Evolutionary conservation across 306 rosid species (phyloP), one percentile per base, ranked within the genome.

Genomic region (Cucurbita ficifolia): DNA sequence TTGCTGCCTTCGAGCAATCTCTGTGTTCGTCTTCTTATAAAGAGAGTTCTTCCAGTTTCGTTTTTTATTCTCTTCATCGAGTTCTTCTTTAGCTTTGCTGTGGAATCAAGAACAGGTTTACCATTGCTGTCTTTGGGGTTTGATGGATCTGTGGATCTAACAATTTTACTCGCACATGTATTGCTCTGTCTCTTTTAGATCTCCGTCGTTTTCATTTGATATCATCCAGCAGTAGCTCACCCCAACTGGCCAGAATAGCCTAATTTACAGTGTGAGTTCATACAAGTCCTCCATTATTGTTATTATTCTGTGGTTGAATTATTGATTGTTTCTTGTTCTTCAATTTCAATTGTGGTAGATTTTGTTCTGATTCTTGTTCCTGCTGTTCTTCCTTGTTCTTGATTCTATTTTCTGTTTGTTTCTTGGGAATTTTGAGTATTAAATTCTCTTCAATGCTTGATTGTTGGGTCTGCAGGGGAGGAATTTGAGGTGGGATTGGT

Each of bases 81-180:
- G 42, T 18, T 70, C 21, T 7, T 71, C 10, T 33, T 10, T 18
- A 4, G 50, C n/a, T 56, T 39, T 56, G 19, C 5, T 72, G 39
- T 53, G 64, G 35, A 40, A 56, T 36, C 11, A 52, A 8, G 21
- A 36, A 38, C 36, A 54, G 48, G 19, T 52, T 43, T 22, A 9
- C 89, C 88, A 84, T 79, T 81, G 60, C 76, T 74, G 75, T 65
- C 76, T 49, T 62, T 67, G 77, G 78, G 79, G 79, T 79, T 80
- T 76, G 86, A 81, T 86, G 81, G 90, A 92, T 92, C 96, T 88
- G 53, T 79, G 79, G 97, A 93, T 93, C 96, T 84, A 84, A 81
- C 81, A 45, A 81, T 79, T 72, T 83, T 77, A 40, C 63, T 84
- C 78, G 86, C 92, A 63, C 89, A 83, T 80, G 86, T 82, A 79